phyloP scores from a whole-genome alignment of 1,139 yeast species.

The Saccharomyces hybrid region DNA sequence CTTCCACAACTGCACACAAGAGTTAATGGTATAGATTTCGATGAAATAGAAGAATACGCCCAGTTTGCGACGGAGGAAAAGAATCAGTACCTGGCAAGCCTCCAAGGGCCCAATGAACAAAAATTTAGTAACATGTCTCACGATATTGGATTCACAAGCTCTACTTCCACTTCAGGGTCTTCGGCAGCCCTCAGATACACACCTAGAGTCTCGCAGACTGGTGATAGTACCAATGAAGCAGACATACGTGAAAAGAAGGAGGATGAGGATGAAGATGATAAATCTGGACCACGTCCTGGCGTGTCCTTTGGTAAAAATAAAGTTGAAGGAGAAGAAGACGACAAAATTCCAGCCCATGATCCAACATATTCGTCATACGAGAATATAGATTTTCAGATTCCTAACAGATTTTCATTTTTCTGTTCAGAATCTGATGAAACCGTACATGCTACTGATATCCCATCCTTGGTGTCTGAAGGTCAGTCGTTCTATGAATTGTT shows the following conservation, averaged over 20 bases:
- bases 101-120: conserved; percentile 1
- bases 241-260: conserved; percentile 3
- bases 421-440: conserved; percentile 79
- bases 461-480: conserved; percentile 60
- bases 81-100: conserved; percentile 1
- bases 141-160: conserved; percentile 23
- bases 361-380: conserved; percentile 7
- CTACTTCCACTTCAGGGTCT: conserved; percentile 26
- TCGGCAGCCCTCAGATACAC: conserved; percentile 57
- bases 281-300: conserved; percentile 16
- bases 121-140: neutral
- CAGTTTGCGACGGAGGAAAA: conserved; percentile 37
- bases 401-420: conserved; percentile 79
- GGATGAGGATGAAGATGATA: conserved; percentile 8
- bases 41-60: conserved; percentile 69
- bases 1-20: conserved; percentile 53
- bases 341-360: conserved; percentile 3
- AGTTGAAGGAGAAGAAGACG: conserved; percentile 32
- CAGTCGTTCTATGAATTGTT: conserved; percentile 61
- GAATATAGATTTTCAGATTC: conserved; percentile 31
- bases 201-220: conserved; percentile 32
- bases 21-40: conserved; percentile 69
- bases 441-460: conserved; percentile 78
- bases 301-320: conserved; percentile 35
- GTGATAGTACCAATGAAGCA: conserved; percentile 4